phyloP scores from a whole-genome alignment of 768 basidiomycete species.

The Lanmaoa pseudosensibilis region DNA sequence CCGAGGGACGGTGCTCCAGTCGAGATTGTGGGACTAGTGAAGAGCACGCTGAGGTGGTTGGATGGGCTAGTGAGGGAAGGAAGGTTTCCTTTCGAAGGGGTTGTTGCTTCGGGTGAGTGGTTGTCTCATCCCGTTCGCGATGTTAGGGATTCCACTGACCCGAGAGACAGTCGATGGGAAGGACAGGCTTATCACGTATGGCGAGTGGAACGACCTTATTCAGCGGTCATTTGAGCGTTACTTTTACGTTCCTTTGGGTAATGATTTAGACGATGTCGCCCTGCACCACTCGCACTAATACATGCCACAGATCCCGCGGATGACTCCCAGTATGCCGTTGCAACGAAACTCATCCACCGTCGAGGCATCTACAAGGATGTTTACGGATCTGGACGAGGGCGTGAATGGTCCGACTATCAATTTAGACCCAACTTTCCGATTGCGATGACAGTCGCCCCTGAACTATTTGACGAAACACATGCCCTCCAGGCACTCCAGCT shows the following conservation, averaged over 20 bases:
- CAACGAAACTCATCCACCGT: constrained; percentile 73
- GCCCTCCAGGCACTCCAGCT: constrained; percentile 78
- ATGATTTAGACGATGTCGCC: neutral
- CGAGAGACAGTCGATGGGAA: constrained; percentile 61
- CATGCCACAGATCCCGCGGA: constrained; percentile 57
- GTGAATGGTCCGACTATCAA: constrained; percentile 98
- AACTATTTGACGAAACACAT: constrained; percentile 80
- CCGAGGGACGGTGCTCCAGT: constrained; percentile 95
- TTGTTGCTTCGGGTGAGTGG: constrained; percentile 72
- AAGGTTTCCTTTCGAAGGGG: constrained; percentile 88
- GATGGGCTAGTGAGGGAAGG: constrained; percentile 60
- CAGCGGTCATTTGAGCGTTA: constrained; percentile 85
- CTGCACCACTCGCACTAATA: constrained; percentile 1
- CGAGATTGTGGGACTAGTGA: constrained; percentile 91
- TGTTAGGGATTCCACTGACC: neutral
- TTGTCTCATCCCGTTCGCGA: neutral
- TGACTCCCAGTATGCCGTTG: constrained; percentile 69
- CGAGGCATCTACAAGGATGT: constrained; percentile 99
- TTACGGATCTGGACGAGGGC: constrained; percentile 79
- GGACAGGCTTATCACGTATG: constrained; percentile 74
- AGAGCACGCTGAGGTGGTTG: constrained; percentile 92
- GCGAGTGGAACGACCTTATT: constrained; percentile 85
- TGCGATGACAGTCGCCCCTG: constrained; percentile 96
- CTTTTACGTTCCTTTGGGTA: constrained; percentile 87
- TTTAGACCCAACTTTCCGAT: constrained; percentile 91